Evolutionary conservation across 495 filamentous ascomycete species (phyloP).

Genomic region (Podospora pseudopauciseta): DNA sequence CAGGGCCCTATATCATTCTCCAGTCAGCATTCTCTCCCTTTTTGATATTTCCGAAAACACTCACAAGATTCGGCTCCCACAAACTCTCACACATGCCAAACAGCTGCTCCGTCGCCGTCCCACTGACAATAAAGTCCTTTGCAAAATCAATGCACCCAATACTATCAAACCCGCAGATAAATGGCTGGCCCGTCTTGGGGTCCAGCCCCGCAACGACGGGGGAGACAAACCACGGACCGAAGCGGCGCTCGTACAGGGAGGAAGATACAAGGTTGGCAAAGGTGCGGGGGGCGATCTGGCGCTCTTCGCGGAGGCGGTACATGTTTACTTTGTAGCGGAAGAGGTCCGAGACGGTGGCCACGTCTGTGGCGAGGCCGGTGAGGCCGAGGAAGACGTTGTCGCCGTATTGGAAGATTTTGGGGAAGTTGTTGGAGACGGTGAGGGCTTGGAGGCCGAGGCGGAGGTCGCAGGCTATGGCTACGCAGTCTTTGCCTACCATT

Average conservation of each 20-base stretch:
- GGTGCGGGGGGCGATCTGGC: constrained; percentile 87
- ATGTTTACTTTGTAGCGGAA: constrained; percentile 99
- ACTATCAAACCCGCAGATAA: constrained; percentile 98
- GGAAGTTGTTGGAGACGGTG: constrained; percentile 98
- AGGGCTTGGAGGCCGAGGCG: constrained; percentile 94
- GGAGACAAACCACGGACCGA: constrained; percentile 92
- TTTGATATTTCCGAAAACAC: constrained; percentile 28
- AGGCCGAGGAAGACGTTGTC: constrained; percentile 88
- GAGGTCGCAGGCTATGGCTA: constrained; percentile 98
- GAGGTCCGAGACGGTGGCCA: constrained; percentile 89
- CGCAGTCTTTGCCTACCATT: constrained; percentile 99
- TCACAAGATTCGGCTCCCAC: constrained; percentile 94
- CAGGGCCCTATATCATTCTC: constrained; percentile 58
- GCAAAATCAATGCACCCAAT: constrained; percentile 99
- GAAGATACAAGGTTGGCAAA: constrained; percentile 93
- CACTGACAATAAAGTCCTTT: constrained; percentile 97
- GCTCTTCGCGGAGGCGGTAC: constrained; percentile 98
- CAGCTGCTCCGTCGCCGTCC: constrained; percentile 92
- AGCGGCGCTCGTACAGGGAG: constrained; percentile 87
- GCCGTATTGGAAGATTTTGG: constrained; percentile 98
- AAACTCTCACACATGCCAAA: constrained; percentile 98
- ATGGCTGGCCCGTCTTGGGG: constrained; percentile 84
- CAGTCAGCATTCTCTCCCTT: not conserved
- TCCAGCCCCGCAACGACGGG: constrained; percentile 94
- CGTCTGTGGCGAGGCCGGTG: constrained; percentile 93